Conservation (phyloP, 2,329 filamentous ascomycete species). For the Fusarium foetens region DNA sequence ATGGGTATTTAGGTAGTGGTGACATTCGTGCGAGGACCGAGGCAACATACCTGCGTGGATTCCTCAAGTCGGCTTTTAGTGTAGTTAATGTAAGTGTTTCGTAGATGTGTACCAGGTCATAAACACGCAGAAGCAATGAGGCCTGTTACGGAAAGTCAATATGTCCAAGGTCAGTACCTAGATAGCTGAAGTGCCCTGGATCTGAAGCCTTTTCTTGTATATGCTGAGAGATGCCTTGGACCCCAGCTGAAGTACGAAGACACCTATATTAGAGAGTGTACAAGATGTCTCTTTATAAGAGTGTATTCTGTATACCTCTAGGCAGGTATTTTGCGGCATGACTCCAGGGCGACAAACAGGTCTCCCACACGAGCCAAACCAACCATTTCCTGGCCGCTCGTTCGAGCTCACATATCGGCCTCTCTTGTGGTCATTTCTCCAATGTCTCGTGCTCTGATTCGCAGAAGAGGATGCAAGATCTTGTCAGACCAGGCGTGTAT, state of each 20-base stretch:
- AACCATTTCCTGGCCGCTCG: background rate
- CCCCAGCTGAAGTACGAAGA: background rate
- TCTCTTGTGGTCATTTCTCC: background rate
- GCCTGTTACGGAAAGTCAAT: background rate
- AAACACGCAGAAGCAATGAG: no score
- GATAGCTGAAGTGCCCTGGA: background rate
- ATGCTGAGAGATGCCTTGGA: background rate
- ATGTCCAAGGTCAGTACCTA: background rate
- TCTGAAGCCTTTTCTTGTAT: background rate
- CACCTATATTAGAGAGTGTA: background rate
- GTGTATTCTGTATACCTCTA: background rate
- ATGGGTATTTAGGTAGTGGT: background rate
- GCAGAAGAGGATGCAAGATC: background rate
- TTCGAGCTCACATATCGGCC: background rate
- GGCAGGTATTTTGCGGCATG: background rate
- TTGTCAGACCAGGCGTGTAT: background rate
- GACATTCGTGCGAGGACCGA: background rate
- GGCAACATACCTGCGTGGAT: background rate
- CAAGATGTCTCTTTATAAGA: background rate
- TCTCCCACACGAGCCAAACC: background rate
- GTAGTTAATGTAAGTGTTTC: background rate
- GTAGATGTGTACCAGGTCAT: background rate
- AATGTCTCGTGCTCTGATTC: background rate
- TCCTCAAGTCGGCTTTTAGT: background rate
- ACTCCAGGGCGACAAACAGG: constrained; percentile 18